Evolutionary conservation across 148 eudicot genomes (phyloP), one percentile per base, ranked within the genome.

Genomic region (Heliosperma pusillum): DNA sequence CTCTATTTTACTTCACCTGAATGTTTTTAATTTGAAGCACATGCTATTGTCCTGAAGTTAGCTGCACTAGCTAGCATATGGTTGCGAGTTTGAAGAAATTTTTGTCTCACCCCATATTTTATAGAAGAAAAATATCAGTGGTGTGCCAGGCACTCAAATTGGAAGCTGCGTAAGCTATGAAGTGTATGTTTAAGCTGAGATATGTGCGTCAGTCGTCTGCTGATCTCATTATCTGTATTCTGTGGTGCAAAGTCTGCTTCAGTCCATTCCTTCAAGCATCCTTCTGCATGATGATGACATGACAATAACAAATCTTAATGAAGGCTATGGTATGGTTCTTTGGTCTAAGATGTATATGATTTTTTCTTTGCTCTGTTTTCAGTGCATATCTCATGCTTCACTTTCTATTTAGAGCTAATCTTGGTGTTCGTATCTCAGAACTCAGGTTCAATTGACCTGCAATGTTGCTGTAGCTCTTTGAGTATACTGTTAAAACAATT

Each of bases 201-300:
- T 25, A 40, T 73, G 30, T 42, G 75, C n/a, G 61, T 12, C 27
- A 60, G n/a, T 73, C 27, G 2, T 73, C 19, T 40, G 20, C 24
- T 17, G 7, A n/a, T 25, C 40, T 55, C 62, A 16, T n/a, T 3
- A 17, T 69, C n/a, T 47, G 40, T 61, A 16, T 3, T 69, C 56
- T 47, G 40, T 61, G 7, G 24, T 16, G 50, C 44, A 13, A 21
- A 30, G 17, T 33, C 22, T 66, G 50, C 40, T 30, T 58, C 64
- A 68, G 10, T 3, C 52, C 40, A 40, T 59, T 30, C 29, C 59
- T 26, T 16, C 17, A 15, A 53, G 27, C 59, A 26, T 59, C 4
- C 10, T 76, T 42, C 66, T 63, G 63, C 79, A 1, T 24, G 57
- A 68, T 59, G 79, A 69, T 45, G 47, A 69, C 29, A 69, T 45